Evolutionary conservation across 768 basidiomycete species (phyloP), one percentile per base, ranked within the genome.

Genomic region (Termitomyces sp.): DNA sequence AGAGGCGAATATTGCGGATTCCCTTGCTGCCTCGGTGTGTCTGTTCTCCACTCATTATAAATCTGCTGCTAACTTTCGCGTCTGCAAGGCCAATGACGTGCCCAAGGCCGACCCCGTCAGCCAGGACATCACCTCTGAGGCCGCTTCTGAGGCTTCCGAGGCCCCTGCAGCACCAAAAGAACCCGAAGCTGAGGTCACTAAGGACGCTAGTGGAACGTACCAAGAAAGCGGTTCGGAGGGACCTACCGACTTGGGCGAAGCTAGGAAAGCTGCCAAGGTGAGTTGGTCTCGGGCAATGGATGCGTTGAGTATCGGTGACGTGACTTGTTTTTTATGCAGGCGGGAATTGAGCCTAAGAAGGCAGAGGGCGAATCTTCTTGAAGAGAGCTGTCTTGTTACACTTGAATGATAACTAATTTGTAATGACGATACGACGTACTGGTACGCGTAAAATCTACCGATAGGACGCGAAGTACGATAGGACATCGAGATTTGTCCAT

Each of bases 1-100:
- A 35, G 67, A 66, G 38, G 75, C 70, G n/a, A 64, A 75, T 50
- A 70, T 74, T 51, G 58, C 70, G 10, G 65, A 65, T 23, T 66
- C 73, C 5, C 56, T 73, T 20, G 49, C 64, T 35, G 61, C 68
- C 44, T 61, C 74, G 52, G 66, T 46, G 29, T 40, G 40, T 16
- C 43, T 51, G n/a, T 23, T 39, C 29, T 32, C 22, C 25, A 33
- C 7, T 54, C 7, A 27, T 32, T 11, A 9, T n/a, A 13, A 38
- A 27, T 20, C 32, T 7, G 15, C 36, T 15, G 29, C 47, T 53
- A 5, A 43, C 41, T 22, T 20, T 22, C n/a, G 27, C 36, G 20
- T 12, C n/a, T 32, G 57, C 11, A 42, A 61, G 56, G 49, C 54
- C 20, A 56, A 50, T 33, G 60, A 64, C n/a, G 60, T 53, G 16